These are phyloP conservation scores for Tuber magnatum DNA, from an alignment of 495 filamentous ascomycete genomes.

Conservation along the genomic window DNA sequence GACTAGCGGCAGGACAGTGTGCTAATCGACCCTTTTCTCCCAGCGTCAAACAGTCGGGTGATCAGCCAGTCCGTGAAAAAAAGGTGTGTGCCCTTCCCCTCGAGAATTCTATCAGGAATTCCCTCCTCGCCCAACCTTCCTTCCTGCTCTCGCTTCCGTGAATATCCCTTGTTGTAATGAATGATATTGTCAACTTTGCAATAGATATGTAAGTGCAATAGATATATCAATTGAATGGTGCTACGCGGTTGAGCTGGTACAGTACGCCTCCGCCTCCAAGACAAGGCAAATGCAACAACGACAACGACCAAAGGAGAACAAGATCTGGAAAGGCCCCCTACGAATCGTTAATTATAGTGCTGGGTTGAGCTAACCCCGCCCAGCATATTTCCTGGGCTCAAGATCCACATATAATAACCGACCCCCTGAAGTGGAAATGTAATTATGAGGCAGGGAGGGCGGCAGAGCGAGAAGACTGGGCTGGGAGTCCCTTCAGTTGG, in stretches of 20 bases:
- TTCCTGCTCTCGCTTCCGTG: slow-evolving; percentile 10
- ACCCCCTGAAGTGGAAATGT: slow-evolving; percentile 13
- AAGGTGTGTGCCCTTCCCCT: slow-evolving; percentile 32
- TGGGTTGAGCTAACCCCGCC: slow-evolving; percentile 25
- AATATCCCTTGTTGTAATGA: slow-evolving; percentile 21
- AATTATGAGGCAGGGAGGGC: slow-evolving; percentile 21
- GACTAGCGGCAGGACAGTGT: slow-evolving; percentile 35
- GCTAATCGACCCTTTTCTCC: slow-evolving; percentile 27
- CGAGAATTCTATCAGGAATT: slow-evolving; percentile 20
- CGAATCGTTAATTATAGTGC: slow-evolving; percentile 27
- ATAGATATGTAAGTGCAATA: slow-evolving; percentile 13
- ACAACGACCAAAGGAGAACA: slow-evolving; percentile 5
- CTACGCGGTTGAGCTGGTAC: slow-evolving; percentile 7
- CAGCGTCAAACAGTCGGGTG: slow-evolving; percentile 30
- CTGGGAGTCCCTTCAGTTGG: not conserved
- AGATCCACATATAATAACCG: slow-evolving; percentile 33
- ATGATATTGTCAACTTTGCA: not conserved
- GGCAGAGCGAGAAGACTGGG: slow-evolving; percentile 19
- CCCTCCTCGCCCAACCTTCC: not conserved
- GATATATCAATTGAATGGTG: slow-evolving; percentile 28
- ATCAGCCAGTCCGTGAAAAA: slow-evolving; percentile 33
- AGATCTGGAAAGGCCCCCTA: slow-evolving; percentile 22
- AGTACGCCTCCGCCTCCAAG: not conserved
- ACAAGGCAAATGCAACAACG: slow-evolving; percentile 26
- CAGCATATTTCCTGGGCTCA: slow-evolving; percentile 33